Percentiles rank a stretch among this genome's conserved stretches.
phyloP scores from a whole-genome alignment of 805 yeast genomes.

The Wickerhamia fluorescens region DNA sequence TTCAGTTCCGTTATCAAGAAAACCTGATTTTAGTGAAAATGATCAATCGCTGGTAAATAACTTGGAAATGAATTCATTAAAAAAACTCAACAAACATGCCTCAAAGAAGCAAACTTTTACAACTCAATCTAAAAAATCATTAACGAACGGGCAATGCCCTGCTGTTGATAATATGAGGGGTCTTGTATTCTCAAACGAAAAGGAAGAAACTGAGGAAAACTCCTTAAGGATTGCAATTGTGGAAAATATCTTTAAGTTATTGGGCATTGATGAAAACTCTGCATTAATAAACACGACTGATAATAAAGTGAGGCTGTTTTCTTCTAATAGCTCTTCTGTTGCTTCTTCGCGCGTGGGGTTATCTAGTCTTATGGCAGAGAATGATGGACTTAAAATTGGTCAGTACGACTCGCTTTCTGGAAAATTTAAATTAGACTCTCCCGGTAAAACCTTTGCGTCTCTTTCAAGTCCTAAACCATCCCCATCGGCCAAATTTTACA shows the following conservation, averaged over 20 bases:
- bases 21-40: slow-evolving; percentile 14
- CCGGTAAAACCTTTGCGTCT: slow-evolving; percentile 3
- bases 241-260: slow-evolving; percentile 59
- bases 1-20: slow-evolving; percentile 63
- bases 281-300: slow-evolving; percentile 3
- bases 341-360: slow-evolving; percentile 26
- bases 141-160: too few species aligned
- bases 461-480: too few species aligned
- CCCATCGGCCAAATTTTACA: slow-evolving; percentile 18
- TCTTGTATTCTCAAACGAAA: slow-evolving; percentile 44
- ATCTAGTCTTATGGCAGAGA: slow-evolving; percentile 13
- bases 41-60: slow-evolving; percentile 3
- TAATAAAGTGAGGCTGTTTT: neutral
- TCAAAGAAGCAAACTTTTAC: neutral
- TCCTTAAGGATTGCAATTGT: slow-evolving; percentile 56
- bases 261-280: slow-evolving; percentile 47
- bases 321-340: slow-evolving; percentile 13
- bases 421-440: slow-evolving; percentile 7
- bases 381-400: slow-evolving; percentile 4
- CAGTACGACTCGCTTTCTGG: slow-evolving; percentile 15
- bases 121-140: neutral
- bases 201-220: slow-evolving; percentile 65
- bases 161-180: slow-evolving; percentile 14
- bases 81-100: slow-evolving; percentile 2
- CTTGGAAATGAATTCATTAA: slow-evolving; percentile 3